Evolutionary conservation across 2,329 filamentous ascomycete species (phyloP).

Genomic region (Corynespora cassiicola): DNA sequence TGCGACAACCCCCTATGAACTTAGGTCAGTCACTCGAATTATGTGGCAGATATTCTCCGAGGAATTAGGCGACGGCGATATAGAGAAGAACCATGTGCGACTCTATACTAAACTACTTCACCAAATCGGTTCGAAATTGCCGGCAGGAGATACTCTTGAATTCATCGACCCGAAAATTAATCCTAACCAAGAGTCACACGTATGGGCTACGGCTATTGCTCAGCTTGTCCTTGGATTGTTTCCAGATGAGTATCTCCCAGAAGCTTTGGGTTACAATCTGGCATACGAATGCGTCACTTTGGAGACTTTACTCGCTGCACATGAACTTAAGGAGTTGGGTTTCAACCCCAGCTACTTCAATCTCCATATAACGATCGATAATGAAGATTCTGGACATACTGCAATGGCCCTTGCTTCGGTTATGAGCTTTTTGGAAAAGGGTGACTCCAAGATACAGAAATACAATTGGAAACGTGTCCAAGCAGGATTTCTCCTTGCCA

Average conservation of each 20-base stretch:
- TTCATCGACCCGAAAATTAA: slow-evolving; percentile 34
- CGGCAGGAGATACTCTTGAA: slow-evolving; percentile 36
- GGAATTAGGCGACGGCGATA: slow-evolving; percentile 58
- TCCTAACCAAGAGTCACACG: slow-evolving; percentile 29
- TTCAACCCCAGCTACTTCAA: slow-evolving; percentile 57
- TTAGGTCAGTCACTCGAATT: slow-evolving; percentile 48
- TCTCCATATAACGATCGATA: slow-evolving; percentile 61
- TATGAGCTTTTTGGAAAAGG: slow-evolving; percentile 23
- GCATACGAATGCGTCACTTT: slow-evolving; percentile 54
- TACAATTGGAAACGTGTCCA: slow-evolving; percentile 52
- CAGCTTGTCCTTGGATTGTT: slow-evolving; percentile 58
- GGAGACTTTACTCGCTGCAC: slow-evolving; percentile 48
- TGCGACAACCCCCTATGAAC: slow-evolving; percentile 50
- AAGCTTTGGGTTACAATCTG: slow-evolving; percentile 60
- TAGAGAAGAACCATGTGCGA: slow-evolving; percentile 54
- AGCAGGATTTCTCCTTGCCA: slow-evolving; percentile 49
- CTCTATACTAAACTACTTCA: slow-evolving; percentile 43
- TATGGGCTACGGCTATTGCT: slow-evolving; percentile 54
- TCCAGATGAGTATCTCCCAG: slow-evolving; percentile 57
- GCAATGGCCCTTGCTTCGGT: slow-evolving; percentile 54
- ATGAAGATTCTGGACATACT: slow-evolving; percentile 56
- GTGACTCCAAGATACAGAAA: slow-evolving; percentile 37
- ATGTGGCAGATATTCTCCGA: slow-evolving; percentile 59
- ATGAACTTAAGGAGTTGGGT: slow-evolving; percentile 53
- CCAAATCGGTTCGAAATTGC: slow-evolving; percentile 37